A percentile compares a stretch with the other conserved stretches of the same genome.
Conservation (phyloP, 2,329 filamentous ascomycete genomes). For the Hymenoscyphus fructigenus region DNA sequence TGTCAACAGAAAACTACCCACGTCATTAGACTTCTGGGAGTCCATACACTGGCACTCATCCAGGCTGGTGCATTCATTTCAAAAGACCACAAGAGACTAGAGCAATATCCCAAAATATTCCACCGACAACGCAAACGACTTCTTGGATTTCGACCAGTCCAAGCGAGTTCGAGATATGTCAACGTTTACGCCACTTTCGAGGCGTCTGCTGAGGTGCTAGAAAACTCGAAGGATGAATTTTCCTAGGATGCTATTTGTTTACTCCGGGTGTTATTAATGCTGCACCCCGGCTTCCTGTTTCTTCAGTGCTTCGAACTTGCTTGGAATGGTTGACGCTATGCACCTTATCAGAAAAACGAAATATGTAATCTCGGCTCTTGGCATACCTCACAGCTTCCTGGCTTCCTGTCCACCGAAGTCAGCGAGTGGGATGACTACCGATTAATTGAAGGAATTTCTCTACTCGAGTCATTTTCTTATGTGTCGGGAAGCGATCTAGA, state of each 20-base stretch:
- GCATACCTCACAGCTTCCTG: conserved; percentile 25
- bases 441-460: conserved; percentile 30
- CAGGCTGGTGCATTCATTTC: conserved; percentile 26
- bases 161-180: conserved; percentile 37
- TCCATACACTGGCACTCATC: conserved; percentile 33
- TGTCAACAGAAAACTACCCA: conserved; percentile 21
- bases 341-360: conserved; percentile 4
- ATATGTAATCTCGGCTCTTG: conserved; percentile 15
- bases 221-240: conserved; percentile 21
- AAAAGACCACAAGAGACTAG: conserved; percentile 1
- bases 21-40: conserved; percentile 28
- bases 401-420: conserved; percentile 20
- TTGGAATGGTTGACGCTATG: conserved; percentile 25
- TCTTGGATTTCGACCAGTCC: conserved; percentile 30
- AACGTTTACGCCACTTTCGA: conserved; percentile 41
- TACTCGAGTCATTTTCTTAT: conserved; percentile 36
- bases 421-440: conserved; percentile 35
- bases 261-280: conserved; percentile 34
- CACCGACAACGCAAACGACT: conserved; percentile 27
- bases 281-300: conserved; percentile 32
- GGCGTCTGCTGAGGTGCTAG: conserved; percentile 34
- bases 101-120: conserved; percentile 11
- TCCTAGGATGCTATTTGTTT: conserved; percentile 33
- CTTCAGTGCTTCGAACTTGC: conserved; percentile 35
- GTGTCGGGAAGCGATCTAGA: conserved; percentile 21